Conservation (phyloP, 2,329 filamentous ascomycete genomes). For the Decorospora gaudefroyi region DNA sequence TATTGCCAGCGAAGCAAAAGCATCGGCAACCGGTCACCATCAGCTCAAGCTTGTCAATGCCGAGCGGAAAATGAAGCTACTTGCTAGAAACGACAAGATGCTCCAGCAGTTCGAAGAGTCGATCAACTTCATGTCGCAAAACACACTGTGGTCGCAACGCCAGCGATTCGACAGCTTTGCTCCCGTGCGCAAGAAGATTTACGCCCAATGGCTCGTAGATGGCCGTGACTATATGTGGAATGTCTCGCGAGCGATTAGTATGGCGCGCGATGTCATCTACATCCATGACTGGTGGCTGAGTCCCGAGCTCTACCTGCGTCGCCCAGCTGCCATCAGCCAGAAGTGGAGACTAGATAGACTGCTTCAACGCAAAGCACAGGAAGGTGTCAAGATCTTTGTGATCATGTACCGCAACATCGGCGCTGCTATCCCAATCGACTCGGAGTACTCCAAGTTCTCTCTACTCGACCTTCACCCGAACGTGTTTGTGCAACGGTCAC, state of each 20-base stretch:
- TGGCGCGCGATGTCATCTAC: slow-evolving; percentile 96
- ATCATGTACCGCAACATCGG: slow-evolving; percentile 99
- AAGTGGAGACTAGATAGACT: slow-evolving; percentile 96
- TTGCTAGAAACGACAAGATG: slow-evolving; percentile 88
- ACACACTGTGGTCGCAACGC: slow-evolving; percentile 78
- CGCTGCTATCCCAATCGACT: slow-evolving; percentile 95
- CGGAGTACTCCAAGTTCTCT: slow-evolving; percentile 96
- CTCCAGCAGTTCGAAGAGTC: slow-evolving; percentile 93
- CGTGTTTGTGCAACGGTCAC: slow-evolving; percentile 92
- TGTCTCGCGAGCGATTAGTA: slow-evolving; percentile 92
- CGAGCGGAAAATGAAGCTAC: slow-evolving; percentile 86
- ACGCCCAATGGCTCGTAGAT: slow-evolving; percentile 95
- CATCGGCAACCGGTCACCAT: slow-evolving; percentile 73
- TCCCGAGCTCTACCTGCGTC: slow-evolving; percentile 91
- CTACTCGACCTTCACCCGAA: slow-evolving; percentile 94
- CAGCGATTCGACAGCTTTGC: slow-evolving; percentile 95
- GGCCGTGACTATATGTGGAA: slow-evolving; percentile 99
- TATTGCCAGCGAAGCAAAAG: slow-evolving; percentile 67
- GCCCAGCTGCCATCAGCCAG: slow-evolving; percentile 92
- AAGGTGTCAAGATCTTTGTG: slow-evolving; percentile 96
- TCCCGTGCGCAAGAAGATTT: slow-evolving; percentile 81
- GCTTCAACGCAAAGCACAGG: slow-evolving; percentile 87
- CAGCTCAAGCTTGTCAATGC: slow-evolving; percentile 86
- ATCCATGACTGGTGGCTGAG: slow-evolving; percentile 99
- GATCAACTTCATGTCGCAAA: slow-evolving; percentile 79